Conservation (phyloP, 2,329 filamentous ascomycete genomes). For the Ophiocordyceps camponoti-rufipedis region DNA sequence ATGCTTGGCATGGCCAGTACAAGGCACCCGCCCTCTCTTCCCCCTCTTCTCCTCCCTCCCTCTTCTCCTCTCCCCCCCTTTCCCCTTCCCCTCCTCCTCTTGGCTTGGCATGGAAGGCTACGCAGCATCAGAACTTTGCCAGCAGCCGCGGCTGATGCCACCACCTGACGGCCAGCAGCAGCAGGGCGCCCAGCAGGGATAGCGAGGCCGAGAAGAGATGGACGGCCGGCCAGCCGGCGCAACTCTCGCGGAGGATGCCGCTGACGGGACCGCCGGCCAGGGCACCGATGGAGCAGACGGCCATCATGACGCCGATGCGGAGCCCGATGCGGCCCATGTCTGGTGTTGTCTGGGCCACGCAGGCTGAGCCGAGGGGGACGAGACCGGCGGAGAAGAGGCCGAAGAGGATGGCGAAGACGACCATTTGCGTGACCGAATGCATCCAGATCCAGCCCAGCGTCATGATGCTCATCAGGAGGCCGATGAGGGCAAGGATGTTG, state of each 20-base stretch:
- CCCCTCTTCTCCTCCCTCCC: not conserved
- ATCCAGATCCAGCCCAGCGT: constrained; percentile 14
- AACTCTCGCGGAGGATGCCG: constrained; percentile 5
- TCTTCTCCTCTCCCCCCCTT: not conserved
- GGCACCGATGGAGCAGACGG: constrained; percentile 9
- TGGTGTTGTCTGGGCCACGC: constrained; percentile 12
- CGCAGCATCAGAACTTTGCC: constrained; percentile 3
- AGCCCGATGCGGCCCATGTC: constrained; percentile 12
- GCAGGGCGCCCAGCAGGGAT: constrained; percentile 5
- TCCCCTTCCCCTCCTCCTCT: not conserved
- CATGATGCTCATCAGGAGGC: constrained; percentile 8
- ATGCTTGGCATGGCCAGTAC: not conserved
- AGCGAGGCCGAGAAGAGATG: constrained; percentile 4
- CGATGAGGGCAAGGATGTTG: constrained; percentile 18
- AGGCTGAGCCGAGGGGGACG: constrained; percentile 14
- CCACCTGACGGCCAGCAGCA: constrained; percentile 4
- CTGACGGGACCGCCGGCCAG: constrained; percentile 8
- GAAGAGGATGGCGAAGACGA: constrained; percentile 10
- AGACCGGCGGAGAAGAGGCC: constrained; percentile 14
- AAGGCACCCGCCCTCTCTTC: not conserved
- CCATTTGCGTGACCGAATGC: constrained; percentile 4
- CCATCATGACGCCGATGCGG: constrained; percentile 15
- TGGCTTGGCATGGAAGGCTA: no score
- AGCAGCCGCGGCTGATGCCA: constrained; percentile 2
- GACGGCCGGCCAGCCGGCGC: constrained; percentile 3